These are phyloP conservation scores for Trichoderma guizhouense DNA, from an alignment of 2,329 filamentous ascomycete genomes.

Conservation along the genomic window DNA sequence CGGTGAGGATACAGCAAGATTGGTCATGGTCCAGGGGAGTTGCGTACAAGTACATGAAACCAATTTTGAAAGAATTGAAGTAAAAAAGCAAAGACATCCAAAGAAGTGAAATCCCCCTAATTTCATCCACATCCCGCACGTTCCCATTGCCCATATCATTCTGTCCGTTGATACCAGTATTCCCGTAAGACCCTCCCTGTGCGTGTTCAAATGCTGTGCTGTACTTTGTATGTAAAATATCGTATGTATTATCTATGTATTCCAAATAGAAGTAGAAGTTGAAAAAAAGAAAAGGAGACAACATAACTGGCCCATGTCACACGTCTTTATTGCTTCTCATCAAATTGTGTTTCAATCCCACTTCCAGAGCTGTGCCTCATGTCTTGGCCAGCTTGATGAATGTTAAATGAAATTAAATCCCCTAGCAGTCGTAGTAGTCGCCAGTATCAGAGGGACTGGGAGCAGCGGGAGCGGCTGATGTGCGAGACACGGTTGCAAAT, in stretches of 20 bases:
- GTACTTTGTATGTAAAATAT: constrained; percentile 5
- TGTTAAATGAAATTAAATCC: not conserved
- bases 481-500: constrained; percentile 1
- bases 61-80: not conserved
- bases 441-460: constrained; percentile 3
- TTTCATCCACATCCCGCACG: not conserved
- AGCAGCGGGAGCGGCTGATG: not conserved
- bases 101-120: not conserved
- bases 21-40: not conserved
- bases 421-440: not conserved
- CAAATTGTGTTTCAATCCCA: not conserved
- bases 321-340: not conserved
- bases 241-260: constrained; percentile 12
- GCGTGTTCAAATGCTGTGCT: not conserved
- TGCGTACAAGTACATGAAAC: not conserved
- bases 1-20: not conserved
- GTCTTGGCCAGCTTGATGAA: not conserved
- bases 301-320: not conserved
- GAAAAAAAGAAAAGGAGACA: not conserved
- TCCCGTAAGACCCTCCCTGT: not conserved
- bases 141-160: not conserved
- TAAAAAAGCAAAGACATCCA: not conserved
- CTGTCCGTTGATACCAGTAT: not conserved
- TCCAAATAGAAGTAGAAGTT: not conserved
- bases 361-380: not conserved